Conservation (phyloP, 345 rosid genomes). For the Corymbia maculata region DNA sequence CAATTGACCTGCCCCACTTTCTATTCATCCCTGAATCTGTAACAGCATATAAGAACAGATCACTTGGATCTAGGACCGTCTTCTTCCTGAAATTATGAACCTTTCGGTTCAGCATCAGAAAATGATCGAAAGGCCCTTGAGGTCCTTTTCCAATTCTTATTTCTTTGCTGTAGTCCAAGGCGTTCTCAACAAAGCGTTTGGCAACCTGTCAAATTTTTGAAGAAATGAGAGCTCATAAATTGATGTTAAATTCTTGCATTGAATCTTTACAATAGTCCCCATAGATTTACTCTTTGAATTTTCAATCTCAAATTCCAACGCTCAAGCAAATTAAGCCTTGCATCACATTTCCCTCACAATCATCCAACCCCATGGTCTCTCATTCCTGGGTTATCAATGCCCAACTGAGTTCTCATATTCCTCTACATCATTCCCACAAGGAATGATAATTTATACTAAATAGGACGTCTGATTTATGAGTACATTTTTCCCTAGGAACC, state of each 20-base stretch:
- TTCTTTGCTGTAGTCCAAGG: conserved; percentile 74
- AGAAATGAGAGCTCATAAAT: not conserved
- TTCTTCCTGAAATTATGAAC: conserved; percentile 13
- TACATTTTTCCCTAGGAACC: not conserved
- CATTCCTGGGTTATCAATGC: not conserved
- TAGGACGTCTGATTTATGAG: not conserved
- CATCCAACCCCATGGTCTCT: not conserved
- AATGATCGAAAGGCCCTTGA: conserved; percentile 95
- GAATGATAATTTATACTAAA: not conserved
- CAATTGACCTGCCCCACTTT: conserved; percentile 67
- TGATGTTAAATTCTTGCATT: not conserved
- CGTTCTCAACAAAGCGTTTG: conserved; percentile 49
- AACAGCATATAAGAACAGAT: conserved; percentile 77
- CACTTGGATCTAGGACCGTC: conserved; percentile 41
- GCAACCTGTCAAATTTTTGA: conserved; percentile 48
- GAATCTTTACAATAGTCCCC: not conserved
- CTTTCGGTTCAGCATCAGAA: conserved; percentile 41
- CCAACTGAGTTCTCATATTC: not conserved
- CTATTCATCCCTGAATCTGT: conserved; percentile 78
- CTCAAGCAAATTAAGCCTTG: not conserved
- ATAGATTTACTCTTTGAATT: not conserved
- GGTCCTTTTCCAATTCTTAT: conserved; percentile 68
- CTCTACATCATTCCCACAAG: not conserved
- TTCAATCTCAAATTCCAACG: not conserved
- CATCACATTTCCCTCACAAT: not conserved